Base-by-base conservation (phyloP, 2,329 filamentous ascomycete genomes). In the Ophiocordyceps sinensis region DNA sequence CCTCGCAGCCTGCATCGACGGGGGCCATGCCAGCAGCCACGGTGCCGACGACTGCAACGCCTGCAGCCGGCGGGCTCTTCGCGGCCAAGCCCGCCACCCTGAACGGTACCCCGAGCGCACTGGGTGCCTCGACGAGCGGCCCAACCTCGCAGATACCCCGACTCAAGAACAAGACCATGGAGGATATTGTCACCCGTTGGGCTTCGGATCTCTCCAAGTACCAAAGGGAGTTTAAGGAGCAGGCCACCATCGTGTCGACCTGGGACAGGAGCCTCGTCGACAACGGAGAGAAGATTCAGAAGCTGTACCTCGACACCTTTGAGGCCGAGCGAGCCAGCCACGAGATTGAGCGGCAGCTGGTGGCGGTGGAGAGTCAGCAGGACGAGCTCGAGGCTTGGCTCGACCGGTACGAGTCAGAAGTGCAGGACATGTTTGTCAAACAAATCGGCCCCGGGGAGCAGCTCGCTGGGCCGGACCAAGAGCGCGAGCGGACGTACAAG, bases 111-210 rank as follows among this genome's bases (percentile, higher is more conserved):
- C 49, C 62, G 21, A 68, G 57, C 37, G 49, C 56, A 26, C 64
- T 89, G 38, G 78, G 77, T 15, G 77, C 79, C 26, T 93, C 87
- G 1, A 94, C 85, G 4, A 70, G 77, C 29, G 88, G 88, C 0
- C 86, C 88, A 2, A 68, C 80, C 3, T 89, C 91, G 14, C 81
- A 87, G 43, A 78, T 93, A 53, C 91, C 89, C 4, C 82, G 91
- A 26, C 70, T 98, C 31, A 94, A 94, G 69, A 94, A 95, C 63
- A 96, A 94, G 66, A 94, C 89, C 1, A 95, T 98, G 84, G 91
- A 98, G 55, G 91, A 98, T 59, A 95, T 98, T 48, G 87, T 98
- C 49, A 95, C 86, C 4, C 79, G 87, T 28, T 98, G 91, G 91
- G 91, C 91, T 2, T 86, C 87, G 0, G 91, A 96, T 55, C 69